Percentiles rank a stretch among this genome's conserved stretches.
Conservation (phyloP, 202 grass and related monocot genomes). For the Panicum hallii region DNA sequence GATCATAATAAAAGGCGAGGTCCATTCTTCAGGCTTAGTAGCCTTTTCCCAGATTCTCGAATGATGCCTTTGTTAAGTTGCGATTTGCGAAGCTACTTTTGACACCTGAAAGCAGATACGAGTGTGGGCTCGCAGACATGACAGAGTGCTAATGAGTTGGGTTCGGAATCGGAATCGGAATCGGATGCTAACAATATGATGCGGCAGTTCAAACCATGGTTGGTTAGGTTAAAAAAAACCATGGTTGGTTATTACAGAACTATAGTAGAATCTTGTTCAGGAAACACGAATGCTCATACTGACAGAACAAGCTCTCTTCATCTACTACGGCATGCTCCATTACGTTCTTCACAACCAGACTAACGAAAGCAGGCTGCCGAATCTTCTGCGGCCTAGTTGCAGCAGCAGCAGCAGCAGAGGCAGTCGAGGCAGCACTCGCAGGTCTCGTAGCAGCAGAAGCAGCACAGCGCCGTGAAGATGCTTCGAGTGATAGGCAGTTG, state of each 20-base stretch:
- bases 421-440: conserved; percentile 82
- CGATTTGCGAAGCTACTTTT: background rate
- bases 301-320: background rate
- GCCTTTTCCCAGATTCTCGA: conserved; percentile 22
- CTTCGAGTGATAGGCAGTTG: conserved; percentile 2
- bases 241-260: background rate
- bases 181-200: background rate
- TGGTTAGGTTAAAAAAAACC: background rate
- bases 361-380: background rate
- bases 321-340: conserved; percentile 30
- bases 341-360: conserved; percentile 5
- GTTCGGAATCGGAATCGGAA: background rate
- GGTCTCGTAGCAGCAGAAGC: conserved; percentile 96
- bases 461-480: conserved; percentile 73
- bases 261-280: background rate
- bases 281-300: conserved; percentile 6
- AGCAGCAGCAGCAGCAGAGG: too few species aligned
- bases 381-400: background rate
- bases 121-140: background rate
- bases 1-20: background rate
- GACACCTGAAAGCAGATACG: background rate
- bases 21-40: background rate
- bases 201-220: too few species aligned
- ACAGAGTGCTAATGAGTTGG: background rate
- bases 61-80: background rate